Base-by-base conservation (phyloP, 75 land plant species). In the Chamaecyparis obtusa region DNA sequence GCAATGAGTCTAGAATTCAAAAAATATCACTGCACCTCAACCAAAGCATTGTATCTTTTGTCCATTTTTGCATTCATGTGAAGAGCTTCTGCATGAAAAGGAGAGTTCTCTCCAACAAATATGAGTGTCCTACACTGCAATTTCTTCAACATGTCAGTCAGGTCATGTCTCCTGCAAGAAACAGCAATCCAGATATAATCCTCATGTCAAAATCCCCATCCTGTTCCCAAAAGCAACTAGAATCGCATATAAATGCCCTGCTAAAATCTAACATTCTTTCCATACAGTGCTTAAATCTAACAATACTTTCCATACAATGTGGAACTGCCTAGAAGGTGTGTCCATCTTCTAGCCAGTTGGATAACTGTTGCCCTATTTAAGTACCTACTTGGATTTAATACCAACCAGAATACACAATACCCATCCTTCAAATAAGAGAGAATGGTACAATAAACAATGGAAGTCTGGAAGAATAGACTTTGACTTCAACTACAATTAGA, bases 61-160 rank as follows among this genome's bases (percentile, higher is more conserved):
- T 92, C 93, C 86, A 97, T 87, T 84, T 93, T 92, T 14, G 91
- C 85, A 87, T 88, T 91, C 91, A 97, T 96, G 79, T 96, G 92
- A 48, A 96, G n/a, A 64, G 99, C 91, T 64, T 96, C 97, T 15
- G 87, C 39, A 78, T 94, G 93, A 86, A 96, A 97, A 15, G 93
- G 96, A 51, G 94, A 92, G 55, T 92, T 92, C 21, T 97, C 99
- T 57, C 98, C 98, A 30, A 95, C 96, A 85, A 96, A 92, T n/a
- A 97, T 93, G 9, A 97, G 92, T 30, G 97, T 94, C 17, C 92
- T 90, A 76, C 99, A 97, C 36, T 86, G 92, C 74, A 97, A 84
- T 37, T 93, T 93, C 90, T 89, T 94, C 85, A 95, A 79, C 10
- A 88, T 72, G n/a, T 89, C 91, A 3, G 92, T 94, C 14, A 96